These are phyloP conservation scores for Aspergillus novofumigatus DNA, from an alignment of 2,329 filamentous ascomycete species.

Conservation along the genomic window DNA sequence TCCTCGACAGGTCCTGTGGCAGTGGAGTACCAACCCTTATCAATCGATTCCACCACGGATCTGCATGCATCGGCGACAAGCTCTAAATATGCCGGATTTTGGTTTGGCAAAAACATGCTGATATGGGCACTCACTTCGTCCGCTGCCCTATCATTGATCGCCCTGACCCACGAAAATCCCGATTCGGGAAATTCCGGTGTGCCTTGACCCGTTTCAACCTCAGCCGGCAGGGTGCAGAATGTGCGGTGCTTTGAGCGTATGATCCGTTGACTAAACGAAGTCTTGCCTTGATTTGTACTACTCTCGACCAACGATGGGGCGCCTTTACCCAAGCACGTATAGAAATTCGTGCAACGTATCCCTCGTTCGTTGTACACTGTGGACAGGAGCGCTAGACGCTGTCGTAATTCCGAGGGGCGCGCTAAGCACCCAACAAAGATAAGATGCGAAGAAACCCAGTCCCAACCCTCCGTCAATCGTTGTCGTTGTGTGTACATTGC, in stretches of 20 bases:
- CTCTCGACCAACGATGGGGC: conserved; percentile 41
- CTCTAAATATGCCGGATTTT: conserved; percentile 43
- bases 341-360: conserved; percentile 80
- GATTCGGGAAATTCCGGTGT: conserved; percentile 15
- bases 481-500: conserved; percentile 84
- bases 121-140: conserved; percentile 80
- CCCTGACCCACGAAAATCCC: conserved; percentile 61
- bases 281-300: conserved; percentile 13
- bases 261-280: conserved; percentile 34
- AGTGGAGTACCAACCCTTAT: conserved; percentile 37
- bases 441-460: conserved; percentile 84
- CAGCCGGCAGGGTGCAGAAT: conserved; percentile 77
- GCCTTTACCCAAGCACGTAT: conserved; percentile 73
- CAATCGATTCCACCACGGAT: conserved; percentile 36
- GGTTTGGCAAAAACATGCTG: conserved; percentile 43
- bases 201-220: conserved; percentile 31
- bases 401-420: conserved; percentile 74
- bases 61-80: conserved; percentile 38
- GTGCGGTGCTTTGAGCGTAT: conserved; percentile 62
- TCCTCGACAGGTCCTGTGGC: conserved; percentile 21
- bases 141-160: conserved; percentile 70
- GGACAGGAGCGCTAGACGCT: conserved; percentile 66
- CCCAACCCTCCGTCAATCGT: conserved; percentile 68
- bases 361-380: conserved; percentile 60
- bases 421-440: conserved; percentile 90